Percentiles rank a stretch among this genome's conserved stretches.
phyloP scores from a whole-genome alignment of 1,284 basidiomycete genomes.

The Phenoliferia sp. region DNA sequence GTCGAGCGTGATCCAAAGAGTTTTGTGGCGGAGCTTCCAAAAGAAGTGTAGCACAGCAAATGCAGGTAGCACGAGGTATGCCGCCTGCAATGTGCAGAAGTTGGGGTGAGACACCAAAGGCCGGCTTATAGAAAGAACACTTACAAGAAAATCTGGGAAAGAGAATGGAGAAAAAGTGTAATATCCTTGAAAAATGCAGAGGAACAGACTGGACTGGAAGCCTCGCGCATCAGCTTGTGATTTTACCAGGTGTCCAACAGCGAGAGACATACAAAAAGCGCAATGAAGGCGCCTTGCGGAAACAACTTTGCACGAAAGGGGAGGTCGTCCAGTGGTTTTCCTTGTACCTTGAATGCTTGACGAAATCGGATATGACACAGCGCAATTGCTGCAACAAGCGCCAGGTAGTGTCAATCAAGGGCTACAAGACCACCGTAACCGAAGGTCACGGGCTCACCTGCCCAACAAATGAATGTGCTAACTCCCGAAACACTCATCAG shows the following conservation, averaged over 20 bases:
- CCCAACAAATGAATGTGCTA: slow-evolving; percentile 3
- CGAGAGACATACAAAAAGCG: slow-evolving; percentile 58
- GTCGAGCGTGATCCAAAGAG: slow-evolving; percentile 43
- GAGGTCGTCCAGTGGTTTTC: slow-evolving; percentile 59
- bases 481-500: slow-evolving; percentile 43
- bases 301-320: slow-evolving; percentile 61
- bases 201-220: slow-evolving; percentile 33
- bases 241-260: not conserved
- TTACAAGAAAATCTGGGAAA: slow-evolving; percentile 40
- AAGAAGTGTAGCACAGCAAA: slow-evolving; percentile 11
- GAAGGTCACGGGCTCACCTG: not conserved
- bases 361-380: slow-evolving; percentile 76
- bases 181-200: slow-evolving; percentile 32
- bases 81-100: not conserved
- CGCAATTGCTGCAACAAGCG: slow-evolving; percentile 56
- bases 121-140: not conserved
- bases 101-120: not conserved
- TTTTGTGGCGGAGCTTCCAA: slow-evolving; percentile 19
- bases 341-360: slow-evolving; percentile 66
- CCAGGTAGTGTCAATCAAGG: not conserved
- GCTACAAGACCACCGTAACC: not conserved
- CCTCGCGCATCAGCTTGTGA: slow-evolving; percentile 47
- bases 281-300: slow-evolving; percentile 70
- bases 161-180: slow-evolving; percentile 1
- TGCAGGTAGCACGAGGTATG: slow-evolving; percentile 21